phyloP scores from a whole-genome alignment of 495 filamentous ascomycete genomes.

The Neurospora sp. region DNA sequence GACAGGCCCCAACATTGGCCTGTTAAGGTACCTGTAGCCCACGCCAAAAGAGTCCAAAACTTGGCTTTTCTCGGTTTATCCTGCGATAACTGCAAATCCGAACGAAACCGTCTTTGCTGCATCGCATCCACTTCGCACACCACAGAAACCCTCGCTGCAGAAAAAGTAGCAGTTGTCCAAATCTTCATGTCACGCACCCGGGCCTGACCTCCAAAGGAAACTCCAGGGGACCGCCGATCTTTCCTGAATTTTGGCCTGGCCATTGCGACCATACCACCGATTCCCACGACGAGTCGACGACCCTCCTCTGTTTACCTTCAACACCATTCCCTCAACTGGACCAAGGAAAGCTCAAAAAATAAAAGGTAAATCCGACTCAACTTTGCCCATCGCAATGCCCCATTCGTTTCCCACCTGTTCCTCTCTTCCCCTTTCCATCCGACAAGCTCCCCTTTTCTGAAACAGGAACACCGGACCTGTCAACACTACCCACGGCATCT shows the following conservation, averaged over 20 bases:
- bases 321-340: background rate
- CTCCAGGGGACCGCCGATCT: background rate
- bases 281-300: background rate
- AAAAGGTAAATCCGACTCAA: background rate
- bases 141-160: background rate
- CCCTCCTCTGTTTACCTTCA: background rate
- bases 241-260: background rate
- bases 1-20: background rate
- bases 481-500: background rate
- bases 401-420: background rate
- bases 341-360: background rate
- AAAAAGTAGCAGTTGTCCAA: background rate
- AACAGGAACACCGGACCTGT: background rate
- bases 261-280: background rate
- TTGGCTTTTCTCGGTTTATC: background rate
- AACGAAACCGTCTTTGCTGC: background rate
- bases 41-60: background rate
- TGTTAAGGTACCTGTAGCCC: background rate
- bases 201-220: background rate
- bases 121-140: background rate
- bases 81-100: background rate
- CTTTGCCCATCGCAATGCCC: background rate
- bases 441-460: background rate
- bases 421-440: background rate
- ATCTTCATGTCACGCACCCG: background rate